Percentiles rank a stretch among this genome's conserved stretches.
phyloP scores from a whole-genome alignment of 2,329 filamentous ascomycete species.

The Exophiala alcalophila region DNA sequence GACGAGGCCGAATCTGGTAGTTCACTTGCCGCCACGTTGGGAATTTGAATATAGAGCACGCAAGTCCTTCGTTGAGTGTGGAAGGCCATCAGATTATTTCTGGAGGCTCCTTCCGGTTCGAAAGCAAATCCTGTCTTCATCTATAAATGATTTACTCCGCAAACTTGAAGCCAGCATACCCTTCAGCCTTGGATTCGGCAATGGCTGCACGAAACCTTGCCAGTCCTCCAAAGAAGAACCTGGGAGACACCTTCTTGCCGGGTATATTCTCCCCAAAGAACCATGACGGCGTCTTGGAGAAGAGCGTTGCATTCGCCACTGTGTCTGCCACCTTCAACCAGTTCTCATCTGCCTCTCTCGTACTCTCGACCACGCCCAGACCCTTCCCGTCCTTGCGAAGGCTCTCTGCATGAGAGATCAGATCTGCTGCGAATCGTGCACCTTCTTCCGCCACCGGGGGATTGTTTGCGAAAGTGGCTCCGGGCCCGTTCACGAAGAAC shows the following conservation, averaged over 20 bases:
- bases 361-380: slow-evolving; percentile 42
- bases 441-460: slow-evolving; percentile 50
- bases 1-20: too few relatives aligned
- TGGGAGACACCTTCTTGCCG: slow-evolving; percentile 41
- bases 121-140: too few relatives aligned
- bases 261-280: slow-evolving; percentile 56
- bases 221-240: slow-evolving; percentile 11
- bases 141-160: too few relatives aligned
- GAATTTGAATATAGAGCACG: too few relatives aligned
- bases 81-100: too few relatives aligned
- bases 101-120: too few relatives aligned
- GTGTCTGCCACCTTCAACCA: slow-evolving; percentile 49
- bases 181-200: too few relatives aligned
- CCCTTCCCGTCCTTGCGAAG: slow-evolving; percentile 47
- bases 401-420: slow-evolving; percentile 16
- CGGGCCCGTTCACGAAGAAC: slow-evolving; percentile 53
- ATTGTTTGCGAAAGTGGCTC: slow-evolving; percentile 56
- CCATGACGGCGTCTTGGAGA: slow-evolving; percentile 49
- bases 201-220: slow-evolving; percentile 1
- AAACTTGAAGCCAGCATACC: too few relatives aligned
- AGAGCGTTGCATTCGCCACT: slow-evolving; percentile 35
- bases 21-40: too few relatives aligned
- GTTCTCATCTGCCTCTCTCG: slow-evolving; percentile 42
- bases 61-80: too few relatives aligned
- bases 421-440: slow-evolving; percentile 38